A percentile compares a stretch with the other conserved stretches of the same genome.
Conservation (phyloP, 2,329 filamentous ascomycete species). For the Daldinia eschscholtzii region DNA sequence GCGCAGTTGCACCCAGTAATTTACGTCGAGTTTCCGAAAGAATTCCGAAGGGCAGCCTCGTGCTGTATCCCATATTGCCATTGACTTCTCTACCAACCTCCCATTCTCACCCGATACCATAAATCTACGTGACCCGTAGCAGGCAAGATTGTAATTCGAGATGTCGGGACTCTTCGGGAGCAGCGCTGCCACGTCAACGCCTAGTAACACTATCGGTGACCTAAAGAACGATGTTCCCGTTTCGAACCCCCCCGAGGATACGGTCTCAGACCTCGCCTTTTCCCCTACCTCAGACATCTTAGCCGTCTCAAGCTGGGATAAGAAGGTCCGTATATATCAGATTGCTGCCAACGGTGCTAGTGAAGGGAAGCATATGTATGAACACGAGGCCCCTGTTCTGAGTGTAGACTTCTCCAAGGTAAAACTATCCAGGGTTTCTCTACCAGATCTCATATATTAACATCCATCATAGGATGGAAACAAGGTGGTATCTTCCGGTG, state of each 20-base stretch:
- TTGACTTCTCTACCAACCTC: neutral
- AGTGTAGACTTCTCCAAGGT: conserved; percentile 91
- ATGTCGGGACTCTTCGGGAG: conserved; percentile 76
- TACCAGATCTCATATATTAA: neutral
- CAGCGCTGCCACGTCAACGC: conserved; percentile 66
- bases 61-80: conserved; percentile 1
- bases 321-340: conserved; percentile 97
- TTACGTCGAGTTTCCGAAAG: neutral
- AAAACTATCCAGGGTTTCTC: conserved; percentile 51
- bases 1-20: neutral
- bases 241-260: conserved; percentile 83
- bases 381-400: conserved; percentile 87
- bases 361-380: conserved; percentile 86
- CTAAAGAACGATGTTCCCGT: conserved; percentile 89
- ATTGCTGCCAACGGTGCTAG: conserved; percentile 82
- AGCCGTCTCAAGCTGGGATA: conserved; percentile 95
- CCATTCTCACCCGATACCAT: neutral
- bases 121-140: neutral
- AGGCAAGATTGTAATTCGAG: conserved; percentile 39
- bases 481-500: conserved; percentile 87
- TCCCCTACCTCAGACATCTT: conserved; percentile 76
- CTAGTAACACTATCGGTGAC: conserved; percentile 81
- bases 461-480: conserved; percentile 79
- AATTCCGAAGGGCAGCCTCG: conserved; percentile 1
- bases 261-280: conserved; percentile 89